Base-by-base conservation (phyloP, 495 filamentous ascomycete genomes). In the Annulohypoxylon stygium region DNA sequence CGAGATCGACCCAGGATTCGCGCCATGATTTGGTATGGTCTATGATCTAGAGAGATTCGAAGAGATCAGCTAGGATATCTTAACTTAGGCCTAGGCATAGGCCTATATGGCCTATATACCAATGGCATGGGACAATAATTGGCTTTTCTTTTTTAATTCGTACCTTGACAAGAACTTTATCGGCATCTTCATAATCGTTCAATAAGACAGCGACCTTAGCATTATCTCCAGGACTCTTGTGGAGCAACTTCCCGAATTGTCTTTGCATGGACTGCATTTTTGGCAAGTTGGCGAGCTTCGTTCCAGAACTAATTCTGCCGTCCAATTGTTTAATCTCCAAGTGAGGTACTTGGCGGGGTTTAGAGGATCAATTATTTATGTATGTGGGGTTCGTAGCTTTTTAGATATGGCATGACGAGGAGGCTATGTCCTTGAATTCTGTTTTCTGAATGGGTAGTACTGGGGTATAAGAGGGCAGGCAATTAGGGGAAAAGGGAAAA, bases 131-230 rank as follows among this genome's bases (percentile, higher is more conserved):
- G 55, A 16, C 8, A 43, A 51, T 36, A 54, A 34, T 4, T 30
- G 14, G 55, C 8, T 16, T 30, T 59, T 39, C 11, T 8, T 5
- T 62, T 26, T 47, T 45, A 41, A 33, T 14, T 68, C 82, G 30
- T 83, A 94, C 93, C 84, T 89, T 89, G 71, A 87, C 86, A 51
- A 97, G 86, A 74, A 94, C 87, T 67, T 88, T 90, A 78, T 97
- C 93, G 2, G 91, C 92, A 76, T 96, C 91, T 63, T 95, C 91
- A 77, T 94, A 97, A 65, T 97, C 94, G 61, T 88, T 91, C 26
- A 97, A 80, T 36, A 97, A 81, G 34, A 92, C 86, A 2, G 90
- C 88, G 23, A 97, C 90, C 74, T 93, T 90, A 63, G 90, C 91
- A 75, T 94, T 91, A 78, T 97, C 91, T 37, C 90, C 93, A 2